These are phyloP conservation scores for Cerrena zonata DNA, from an alignment of 1,284 basidiomycete genomes.

Conservation along the genomic window DNA sequence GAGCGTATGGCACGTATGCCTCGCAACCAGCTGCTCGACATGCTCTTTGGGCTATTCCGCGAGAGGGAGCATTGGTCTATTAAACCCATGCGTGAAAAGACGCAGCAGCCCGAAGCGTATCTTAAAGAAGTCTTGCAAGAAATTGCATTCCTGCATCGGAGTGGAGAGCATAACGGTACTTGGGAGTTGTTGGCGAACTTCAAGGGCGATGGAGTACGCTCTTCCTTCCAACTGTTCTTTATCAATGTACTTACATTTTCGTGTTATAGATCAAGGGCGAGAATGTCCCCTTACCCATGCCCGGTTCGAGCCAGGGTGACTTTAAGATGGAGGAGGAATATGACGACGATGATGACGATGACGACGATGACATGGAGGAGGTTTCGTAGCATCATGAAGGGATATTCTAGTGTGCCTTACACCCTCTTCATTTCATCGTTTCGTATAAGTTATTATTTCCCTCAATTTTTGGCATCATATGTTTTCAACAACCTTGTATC, in stretches of 20 bases:
- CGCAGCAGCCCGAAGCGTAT: constrained; percentile 88
- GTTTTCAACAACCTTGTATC: not conserved
- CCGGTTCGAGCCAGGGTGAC: constrained; percentile 21
- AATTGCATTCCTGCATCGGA: constrained; percentile 76
- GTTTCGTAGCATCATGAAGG: constrained; percentile 27
- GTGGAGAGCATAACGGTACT: constrained; percentile 67
- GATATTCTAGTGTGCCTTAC: not conserved
- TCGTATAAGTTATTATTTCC: not conserved
- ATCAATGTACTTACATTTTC: constrained; percentile 1
- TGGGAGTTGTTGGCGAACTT: constrained; percentile 69
- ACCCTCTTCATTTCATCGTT: not conserved
- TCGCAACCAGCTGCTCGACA: constrained; percentile 81
- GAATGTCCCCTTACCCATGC: constrained; percentile 39
- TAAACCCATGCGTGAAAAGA: constrained; percentile 71
- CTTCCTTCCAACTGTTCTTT: not conserved
- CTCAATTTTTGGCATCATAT: too few relatives aligned
- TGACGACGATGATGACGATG: constrained; percentile 33
- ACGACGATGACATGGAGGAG: constrained; percentile 44
- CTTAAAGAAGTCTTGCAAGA: constrained; percentile 82
- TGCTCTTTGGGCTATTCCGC: constrained; percentile 77
- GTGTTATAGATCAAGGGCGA: constrained; percentile 49
- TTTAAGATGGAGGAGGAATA: constrained; percentile 36
- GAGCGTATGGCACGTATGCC: constrained; percentile 89
- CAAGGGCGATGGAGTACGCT: constrained; percentile 51
- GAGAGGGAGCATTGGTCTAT: constrained; percentile 81